Conservation (phyloP, 2,329 filamentous ascomycete species). For the Phoma sp. region DNA sequence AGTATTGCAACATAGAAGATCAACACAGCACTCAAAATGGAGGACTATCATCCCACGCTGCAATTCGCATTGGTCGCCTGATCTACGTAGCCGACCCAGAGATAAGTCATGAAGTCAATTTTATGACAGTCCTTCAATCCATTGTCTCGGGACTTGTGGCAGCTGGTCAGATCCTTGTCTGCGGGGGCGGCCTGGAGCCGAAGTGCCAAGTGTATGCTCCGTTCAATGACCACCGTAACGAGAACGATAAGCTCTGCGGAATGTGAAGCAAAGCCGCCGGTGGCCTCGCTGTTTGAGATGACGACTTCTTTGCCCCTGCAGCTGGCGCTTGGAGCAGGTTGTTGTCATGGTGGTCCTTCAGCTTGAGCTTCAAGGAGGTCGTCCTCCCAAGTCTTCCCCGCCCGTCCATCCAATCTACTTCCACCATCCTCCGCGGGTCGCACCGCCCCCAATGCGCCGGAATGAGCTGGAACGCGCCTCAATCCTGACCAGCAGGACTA, state of each 20-base stretch:
- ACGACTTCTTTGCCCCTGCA: constrained; percentile 10
- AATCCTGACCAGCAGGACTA: constrained; percentile 2
- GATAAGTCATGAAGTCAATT: constrained; percentile 32
- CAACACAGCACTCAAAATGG: constrained; percentile 1
- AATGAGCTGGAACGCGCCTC: constrained; percentile 20
- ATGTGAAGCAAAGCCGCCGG: constrained; percentile 33
- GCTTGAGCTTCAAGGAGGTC: constrained; percentile 18
- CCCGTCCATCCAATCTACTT: constrained; percentile 29
- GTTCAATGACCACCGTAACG: constrained; percentile 12
- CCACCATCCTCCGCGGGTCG: constrained; percentile 27
- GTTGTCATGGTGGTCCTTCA: constrained; percentile 16
- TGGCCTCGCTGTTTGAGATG: constrained; percentile 8
- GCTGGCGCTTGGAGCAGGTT: constrained; percentile 12
- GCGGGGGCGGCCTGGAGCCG: constrained; percentile 20
- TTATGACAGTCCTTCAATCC: constrained; percentile 37
- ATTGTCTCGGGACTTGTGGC: constrained; percentile 31
- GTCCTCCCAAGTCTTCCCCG: constrained; percentile 28
- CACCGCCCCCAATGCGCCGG: constrained; percentile 38
- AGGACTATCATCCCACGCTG: constrained; percentile 34
- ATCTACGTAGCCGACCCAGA: constrained; percentile 28
- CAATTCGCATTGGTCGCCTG: constrained; percentile 21
- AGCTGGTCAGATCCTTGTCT: constrained; percentile 22
- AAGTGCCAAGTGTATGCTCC: constrained; percentile 21
- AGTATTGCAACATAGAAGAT: constrained; percentile 1
- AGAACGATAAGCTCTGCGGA: constrained; percentile 20